Evolutionary conservation across 176 grass and related monocot species (phyloP).

Genomic region (Neostapfia colusana): DNA sequence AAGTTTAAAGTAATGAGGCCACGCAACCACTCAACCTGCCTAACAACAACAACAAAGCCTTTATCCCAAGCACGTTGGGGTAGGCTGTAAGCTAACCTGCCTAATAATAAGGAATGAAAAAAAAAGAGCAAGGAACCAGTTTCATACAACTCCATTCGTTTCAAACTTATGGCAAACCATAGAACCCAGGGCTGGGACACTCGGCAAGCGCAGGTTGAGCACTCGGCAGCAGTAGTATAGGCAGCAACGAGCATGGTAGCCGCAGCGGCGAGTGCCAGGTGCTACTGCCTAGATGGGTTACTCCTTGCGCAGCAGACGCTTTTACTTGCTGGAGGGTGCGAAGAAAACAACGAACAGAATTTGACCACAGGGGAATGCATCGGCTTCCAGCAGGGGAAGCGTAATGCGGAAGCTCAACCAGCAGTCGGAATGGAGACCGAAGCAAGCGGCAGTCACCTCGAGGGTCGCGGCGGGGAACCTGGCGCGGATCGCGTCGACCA

Average conservation of each 20-base stretch:
- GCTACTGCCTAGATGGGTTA: not conserved
- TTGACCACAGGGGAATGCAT: not conserved
- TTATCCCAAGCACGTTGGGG: no score
- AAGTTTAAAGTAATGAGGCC: not conserved
- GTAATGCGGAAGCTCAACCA: not conserved
- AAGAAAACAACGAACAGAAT: not conserved
- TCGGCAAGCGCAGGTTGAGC: not conserved
- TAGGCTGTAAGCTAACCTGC: no score
- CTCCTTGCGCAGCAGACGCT: not conserved
- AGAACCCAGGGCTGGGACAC: slow-evolving; percentile 1
- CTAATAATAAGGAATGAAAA: not conserved
- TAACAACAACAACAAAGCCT: no score
- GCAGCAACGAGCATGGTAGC: not conserved
- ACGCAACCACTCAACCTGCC: not conserved
- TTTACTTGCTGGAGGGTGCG: not conserved
- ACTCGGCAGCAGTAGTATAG: not conserved
- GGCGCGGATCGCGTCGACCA: slow-evolving; percentile 23
- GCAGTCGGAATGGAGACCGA: not conserved
- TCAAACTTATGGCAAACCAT: slow-evolving; percentile 1
- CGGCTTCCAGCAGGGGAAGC: not conserved
- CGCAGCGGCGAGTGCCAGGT: not conserved
- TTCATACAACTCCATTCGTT: not conserved
- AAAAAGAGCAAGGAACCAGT: not conserved
- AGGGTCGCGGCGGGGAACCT: slow-evolving; percentile 36
- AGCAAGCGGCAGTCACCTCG: slow-evolving; percentile 23